Base-by-base conservation (phyloP, 2,329 filamentous ascomycete species). In the Elsinoe batatas region DNA sequence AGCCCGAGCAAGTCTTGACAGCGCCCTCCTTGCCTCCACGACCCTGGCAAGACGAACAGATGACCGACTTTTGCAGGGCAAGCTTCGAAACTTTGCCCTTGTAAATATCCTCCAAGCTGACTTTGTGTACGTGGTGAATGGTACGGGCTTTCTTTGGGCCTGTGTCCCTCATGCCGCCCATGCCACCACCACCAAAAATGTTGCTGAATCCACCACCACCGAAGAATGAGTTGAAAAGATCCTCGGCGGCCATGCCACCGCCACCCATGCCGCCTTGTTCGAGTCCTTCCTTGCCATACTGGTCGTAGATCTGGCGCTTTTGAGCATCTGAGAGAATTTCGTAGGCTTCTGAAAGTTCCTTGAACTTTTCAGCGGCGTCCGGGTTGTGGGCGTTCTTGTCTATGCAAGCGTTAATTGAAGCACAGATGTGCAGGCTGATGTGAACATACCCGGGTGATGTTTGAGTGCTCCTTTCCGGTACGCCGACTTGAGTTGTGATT, bases 121-220 rank as follows among this genome's bases (percentile, higher is more conserved):
- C 93, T 75, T 96, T 96, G 84, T 97, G 93, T 51, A 93, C 91
- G 76, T 98, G 93, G 74, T 95, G 88, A 65, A 98, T 98, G 57
- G 91, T 95, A 64, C 93, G 85, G 49, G 93, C 91, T 79, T 98
- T 84, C 76, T 84, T 84, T 32, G 91, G 91, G 15, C 91, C 91
- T 56, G 83, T 82, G 54, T 87, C 83, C 64, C 84, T 83, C 79
- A 88, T 87, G 63, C 87, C 85, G 64, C 84, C 82, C 65, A 89
- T 88, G 81, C 91, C 89, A 68, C 87, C 81, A 68, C 87, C 81
- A 58, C 85, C 84, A 51, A 72, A 70, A 61, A 74, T 79, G 54
- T 81, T 80, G 61, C 89, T 87, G 59, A 82, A 82, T 58, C 72
- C 74, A 56, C 84, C 82, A 61, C 82, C 80, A 61, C 78, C 83